Evolutionary conservation across 2,329 filamentous ascomycete species (phyloP).

Genomic region (Phoma herbarum): DNA sequence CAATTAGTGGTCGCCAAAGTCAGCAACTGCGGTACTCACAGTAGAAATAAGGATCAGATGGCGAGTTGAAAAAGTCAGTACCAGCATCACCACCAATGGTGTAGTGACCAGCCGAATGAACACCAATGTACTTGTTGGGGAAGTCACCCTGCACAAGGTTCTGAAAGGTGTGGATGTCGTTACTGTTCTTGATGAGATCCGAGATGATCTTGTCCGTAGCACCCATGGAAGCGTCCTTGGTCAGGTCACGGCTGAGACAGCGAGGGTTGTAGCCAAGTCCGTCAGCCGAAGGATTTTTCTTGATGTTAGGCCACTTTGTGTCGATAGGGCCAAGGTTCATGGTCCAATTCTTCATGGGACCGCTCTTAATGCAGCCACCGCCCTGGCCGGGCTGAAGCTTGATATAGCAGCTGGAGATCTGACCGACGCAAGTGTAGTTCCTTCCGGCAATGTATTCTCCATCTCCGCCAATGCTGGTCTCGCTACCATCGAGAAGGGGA

Average conservation of each 20-base stretch:
- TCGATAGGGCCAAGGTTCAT: constrained; percentile 61
- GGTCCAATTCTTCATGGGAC: constrained; percentile 60
- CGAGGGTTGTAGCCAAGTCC: constrained; percentile 51
- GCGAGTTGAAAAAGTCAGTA: constrained; percentile 57
- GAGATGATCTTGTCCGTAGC: constrained; percentile 37
- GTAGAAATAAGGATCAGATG: constrained; percentile 58
- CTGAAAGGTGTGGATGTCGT: constrained; percentile 48
- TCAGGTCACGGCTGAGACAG: constrained; percentile 53
- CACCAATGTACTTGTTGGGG: constrained; percentile 46
- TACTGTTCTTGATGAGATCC: constrained; percentile 33
- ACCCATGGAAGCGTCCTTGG: constrained; percentile 30
- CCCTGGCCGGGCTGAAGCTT: constrained; percentile 61
- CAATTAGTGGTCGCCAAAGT: not conserved
- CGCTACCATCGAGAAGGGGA: constrained; percentile 65
- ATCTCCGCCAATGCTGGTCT: constrained; percentile 58
- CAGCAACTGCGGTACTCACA: constrained; percentile 6
- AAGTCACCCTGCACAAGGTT: constrained; percentile 51
- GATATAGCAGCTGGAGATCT: constrained; percentile 35
- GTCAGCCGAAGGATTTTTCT: constrained; percentile 41
- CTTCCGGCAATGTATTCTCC: constrained; percentile 47
- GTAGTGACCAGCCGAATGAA: constrained; percentile 59
- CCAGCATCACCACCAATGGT: constrained; percentile 56
- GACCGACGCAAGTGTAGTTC: constrained; percentile 44
- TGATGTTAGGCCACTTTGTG: constrained; percentile 42
- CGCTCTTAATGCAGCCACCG: constrained; percentile 63